Evolutionary conservation across 306 rosid species (phyloP).

Genomic region (Pterocarpus macrocarpus): DNA sequence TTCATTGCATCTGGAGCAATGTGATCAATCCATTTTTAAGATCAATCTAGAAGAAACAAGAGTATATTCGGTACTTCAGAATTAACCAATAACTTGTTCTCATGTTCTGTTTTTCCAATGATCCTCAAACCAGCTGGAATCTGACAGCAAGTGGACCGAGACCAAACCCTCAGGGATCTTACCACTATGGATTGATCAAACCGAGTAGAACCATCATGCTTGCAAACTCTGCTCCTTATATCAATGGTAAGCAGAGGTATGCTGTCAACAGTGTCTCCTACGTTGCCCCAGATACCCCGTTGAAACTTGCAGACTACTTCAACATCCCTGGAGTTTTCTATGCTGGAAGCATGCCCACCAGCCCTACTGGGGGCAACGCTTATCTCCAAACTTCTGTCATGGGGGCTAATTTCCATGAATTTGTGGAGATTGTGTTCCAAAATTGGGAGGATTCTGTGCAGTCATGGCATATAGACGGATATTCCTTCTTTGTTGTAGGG

Average conservation of each 20-base stretch:
- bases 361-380: constrained; percentile 69
- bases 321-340: constrained; percentile 82
- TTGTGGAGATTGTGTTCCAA: constrained; percentile 90
- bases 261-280: constrained; percentile 90
- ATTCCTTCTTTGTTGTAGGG: constrained; percentile 94
- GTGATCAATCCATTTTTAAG: neutral
- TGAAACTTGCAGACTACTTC: constrained; percentile 90
- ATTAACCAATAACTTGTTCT: neutral
- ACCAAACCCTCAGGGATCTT: constrained; percentile 98
- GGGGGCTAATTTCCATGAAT: constrained; percentile 82
- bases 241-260: constrained; percentile 94
- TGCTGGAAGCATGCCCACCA: constrained; percentile 77
- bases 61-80: neutral
- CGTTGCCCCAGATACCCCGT: constrained; percentile 77
- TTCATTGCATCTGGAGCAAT: neutral
- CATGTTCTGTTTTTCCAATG: constrained; percentile 14
- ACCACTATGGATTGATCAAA: constrained; percentile 86
- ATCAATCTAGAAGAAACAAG: neutral
- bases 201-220: constrained; percentile 82
- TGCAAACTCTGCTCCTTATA: constrained; percentile 80
- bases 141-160: constrained; percentile 98
- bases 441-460: constrained; percentile 89
- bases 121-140: constrained; percentile 67
- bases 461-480: constrained; percentile 94
- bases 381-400: constrained; percentile 90